Base-by-base conservation (phyloP, 805 yeast species). In the Ogataea ramenticola region DNA sequence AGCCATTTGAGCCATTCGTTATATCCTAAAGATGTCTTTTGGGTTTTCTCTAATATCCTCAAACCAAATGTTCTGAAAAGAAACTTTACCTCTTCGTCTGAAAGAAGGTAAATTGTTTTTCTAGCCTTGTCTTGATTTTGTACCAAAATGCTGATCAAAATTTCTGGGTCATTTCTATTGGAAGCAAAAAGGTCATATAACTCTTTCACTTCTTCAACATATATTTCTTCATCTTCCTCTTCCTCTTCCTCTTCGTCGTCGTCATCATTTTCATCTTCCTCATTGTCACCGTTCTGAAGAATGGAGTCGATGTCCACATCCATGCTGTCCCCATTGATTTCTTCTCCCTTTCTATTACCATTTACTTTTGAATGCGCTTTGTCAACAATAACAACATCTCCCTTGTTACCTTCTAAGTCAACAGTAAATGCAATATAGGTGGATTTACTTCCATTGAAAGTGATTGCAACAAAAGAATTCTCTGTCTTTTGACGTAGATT, bases 1-100 rank as follows among this genome's bases (percentile, higher is more conserved):
- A 86, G 53, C 88, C 93, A 87, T 60, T 86, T 85, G 42, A 90
- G 68, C 96, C 97, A 91, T 71, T 64, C 45, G 64, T 62, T 53
- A 44, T 47, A 39, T 40, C 71, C 70, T 5, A 74, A 75, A 6
- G 79, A 68, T 11, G 41, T 44, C 41, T 82, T 67, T 45, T 73
- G 69, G 4, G 82, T 78, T 32, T 71, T 70, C 51, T 80, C 74
- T 1, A 79, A 70, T 37, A 81, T 61, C 41, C 68, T 64, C 33
- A 66, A 67, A 3, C 77, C 71, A 24, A 77, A 60, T 36, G 61
- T 60, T 50, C 68, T 77, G 54, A 79, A 71, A 3, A 84, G 52
- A 5, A 53, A 49, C 1, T 67, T 56, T 1, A 76, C 70, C 27
- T 67, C 64, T 1, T 63, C 57, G 8, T 75, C 68, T 26, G 70